A percentile compares a stretch with the other conserved stretches of the same genome.
Conservation (phyloP, 1,284 basidiomycete genomes). For the Cryptococcus sp. region DNA sequence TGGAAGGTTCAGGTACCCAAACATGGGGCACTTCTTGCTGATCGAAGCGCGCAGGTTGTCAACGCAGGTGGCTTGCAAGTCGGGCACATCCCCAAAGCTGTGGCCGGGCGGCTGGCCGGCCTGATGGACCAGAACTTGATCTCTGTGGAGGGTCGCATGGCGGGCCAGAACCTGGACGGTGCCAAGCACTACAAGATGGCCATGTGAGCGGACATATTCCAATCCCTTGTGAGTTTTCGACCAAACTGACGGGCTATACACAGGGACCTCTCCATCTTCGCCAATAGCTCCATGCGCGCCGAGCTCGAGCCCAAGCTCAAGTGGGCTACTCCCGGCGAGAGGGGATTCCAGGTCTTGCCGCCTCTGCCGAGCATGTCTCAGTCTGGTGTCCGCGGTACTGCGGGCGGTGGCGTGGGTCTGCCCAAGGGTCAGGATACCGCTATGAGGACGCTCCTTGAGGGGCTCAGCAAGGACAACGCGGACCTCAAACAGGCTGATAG, state of each 20-base stretch:
- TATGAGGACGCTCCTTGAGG: conserved; percentile 62
- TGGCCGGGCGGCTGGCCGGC: conserved; percentile 62
- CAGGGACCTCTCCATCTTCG: conserved; percentile 63
- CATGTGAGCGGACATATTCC: background rate
- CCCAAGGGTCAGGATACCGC: conserved; percentile 54
- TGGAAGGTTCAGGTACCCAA: conserved; percentile 53
- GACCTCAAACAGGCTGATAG: conserved; percentile 60
- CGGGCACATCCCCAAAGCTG: conserved; percentile 65
- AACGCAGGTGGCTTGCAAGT: conserved; percentile 72
- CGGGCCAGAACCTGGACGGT: conserved; percentile 51
- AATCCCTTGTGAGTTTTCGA: background rate
- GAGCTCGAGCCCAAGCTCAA: conserved; percentile 63
- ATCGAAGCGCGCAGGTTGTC: conserved; percentile 56
- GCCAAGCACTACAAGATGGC: conserved; percentile 51
- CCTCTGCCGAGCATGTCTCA: conserved; percentile 2
- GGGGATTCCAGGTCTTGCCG: conserved; percentile 46
- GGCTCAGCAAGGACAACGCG: conserved; percentile 70
- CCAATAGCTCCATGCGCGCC: conserved; percentile 55
- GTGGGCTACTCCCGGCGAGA: conserved; percentile 69
- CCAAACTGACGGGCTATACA: background rate
- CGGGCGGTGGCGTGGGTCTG: conserved; percentile 18
- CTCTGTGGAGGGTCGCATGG: conserved; percentile 63
- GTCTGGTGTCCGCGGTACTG: conserved; percentile 5
- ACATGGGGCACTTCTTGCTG: background rate
- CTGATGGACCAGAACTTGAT: conserved; percentile 64